phyloP scores from a whole-genome alignment of 2,329 filamentous ascomycete genomes.

The Metarhizium anisopliae region DNA sequence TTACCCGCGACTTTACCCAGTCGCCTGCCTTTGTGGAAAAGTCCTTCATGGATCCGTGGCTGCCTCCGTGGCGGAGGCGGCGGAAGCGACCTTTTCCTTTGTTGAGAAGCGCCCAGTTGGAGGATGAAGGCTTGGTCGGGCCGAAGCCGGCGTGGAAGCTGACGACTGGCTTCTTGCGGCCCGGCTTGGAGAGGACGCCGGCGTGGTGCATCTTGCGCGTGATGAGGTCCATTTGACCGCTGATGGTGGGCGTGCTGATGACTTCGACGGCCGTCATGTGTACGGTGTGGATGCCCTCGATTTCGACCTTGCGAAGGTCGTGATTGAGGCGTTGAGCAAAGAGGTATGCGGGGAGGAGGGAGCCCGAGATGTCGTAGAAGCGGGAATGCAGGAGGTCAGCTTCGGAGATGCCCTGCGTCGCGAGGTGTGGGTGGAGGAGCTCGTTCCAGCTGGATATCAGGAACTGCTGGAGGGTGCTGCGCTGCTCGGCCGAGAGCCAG shows the following conservation, averaged over 20 bases:
- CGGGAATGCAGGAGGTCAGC: slow-evolving; percentile 33
- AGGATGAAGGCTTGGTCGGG: neutral
- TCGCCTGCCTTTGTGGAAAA: slow-evolving; percentile 16
- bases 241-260: slow-evolving; percentile 40
- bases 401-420: slow-evolving; percentile 28
- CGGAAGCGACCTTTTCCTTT: slow-evolving; percentile 7
- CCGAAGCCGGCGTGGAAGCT: slow-evolving; percentile 3
- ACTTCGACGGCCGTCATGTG: slow-evolving; percentile 38
- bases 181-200: slow-evolving; percentile 10
- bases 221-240: slow-evolving; percentile 37
- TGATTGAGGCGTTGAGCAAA: slow-evolving; percentile 36
- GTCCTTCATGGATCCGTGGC: slow-evolving; percentile 13
- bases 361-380: slow-evolving; percentile 43
- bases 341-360: slow-evolving; percentile 38
- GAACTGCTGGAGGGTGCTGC: slow-evolving; percentile 28
- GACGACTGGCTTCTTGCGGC: slow-evolving; percentile 8
- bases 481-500: slow-evolving; percentile 30
- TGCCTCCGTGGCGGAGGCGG: slow-evolving; percentile 4
- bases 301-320: slow-evolving; percentile 26
- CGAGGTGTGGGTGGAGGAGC: slow-evolving; percentile 27
- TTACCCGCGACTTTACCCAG: slow-evolving; percentile 19
- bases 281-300: slow-evolving; percentile 29
- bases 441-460: slow-evolving; percentile 36
- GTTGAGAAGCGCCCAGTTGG: slow-evolving; percentile 4
- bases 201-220: slow-evolving; percentile 15